Base-by-base conservation (phyloP, 1,139 yeast genomes). In the Hansenula sp. region DNA sequence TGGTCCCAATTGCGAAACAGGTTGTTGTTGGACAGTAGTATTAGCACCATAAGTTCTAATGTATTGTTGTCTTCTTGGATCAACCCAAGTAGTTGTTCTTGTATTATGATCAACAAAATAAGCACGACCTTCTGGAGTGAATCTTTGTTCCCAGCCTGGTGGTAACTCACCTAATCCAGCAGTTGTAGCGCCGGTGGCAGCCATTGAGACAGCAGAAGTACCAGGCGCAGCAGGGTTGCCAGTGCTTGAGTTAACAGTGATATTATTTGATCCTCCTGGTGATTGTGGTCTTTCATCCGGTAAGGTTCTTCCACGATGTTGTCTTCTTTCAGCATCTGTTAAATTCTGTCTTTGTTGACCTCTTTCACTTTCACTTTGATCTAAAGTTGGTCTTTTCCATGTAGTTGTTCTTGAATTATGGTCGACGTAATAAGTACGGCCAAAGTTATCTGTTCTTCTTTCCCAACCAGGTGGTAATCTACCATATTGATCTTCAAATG, bases 1-100 rank as follows among this genome's bases (percentile, higher is more conserved):
- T 43, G 99, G 99, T 11, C 99, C 99, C 64, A 93, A 76, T 65
- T 94, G 98, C 42, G 96, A 86, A n/a, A 93, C 96, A 29, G 99
- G 96, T 69, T 93, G 99, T 59, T 94, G 98, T 68, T 90, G 96
- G 53, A 91, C 88, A 13, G 96, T 89, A 52, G 84, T 82, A 50
- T 71, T 74, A 57, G 88, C 89, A 32, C 96, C 96, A 65, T 87
- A 90, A 51, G 96, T 90, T 63, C 98, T 86, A 57, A 93, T 94
- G 66, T 90, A 93, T 71, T 93, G 99, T 68, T 93, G 99, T 68
- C 99, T 83, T 68, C 99, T 81, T 52, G 99, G 99, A 66, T 93
- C 99, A 43, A 93, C 99, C 99, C 99, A 93, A 5, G 99, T 94
- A 5, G 99, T 93, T 0, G 99, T 93, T 66, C 99, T 81, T 16